Percentiles rank a stretch among this genome's conserved stretches.
These are phyloP conservation scores for Termitomyces sp. DNA, from an alignment of 768 basidiomycete genomes.

Conservation along the genomic window DNA sequence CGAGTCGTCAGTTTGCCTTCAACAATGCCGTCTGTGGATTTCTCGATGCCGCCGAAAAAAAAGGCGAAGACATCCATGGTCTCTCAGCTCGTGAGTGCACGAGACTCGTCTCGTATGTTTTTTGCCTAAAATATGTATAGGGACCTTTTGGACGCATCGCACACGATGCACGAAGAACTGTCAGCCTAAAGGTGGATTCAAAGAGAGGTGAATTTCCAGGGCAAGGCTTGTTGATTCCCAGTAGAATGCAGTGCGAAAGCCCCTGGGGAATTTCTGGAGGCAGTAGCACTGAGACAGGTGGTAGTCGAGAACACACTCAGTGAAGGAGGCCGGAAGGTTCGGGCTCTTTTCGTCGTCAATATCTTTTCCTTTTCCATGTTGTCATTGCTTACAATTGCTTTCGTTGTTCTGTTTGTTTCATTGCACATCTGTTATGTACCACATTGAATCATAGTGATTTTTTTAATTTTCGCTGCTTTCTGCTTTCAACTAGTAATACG, in stretches of 20 bases:
- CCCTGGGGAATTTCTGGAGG: constrained; percentile 4
- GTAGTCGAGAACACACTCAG: constrained; percentile 4
- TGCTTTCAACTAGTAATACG: neutral
- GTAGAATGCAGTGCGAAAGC: neutral
- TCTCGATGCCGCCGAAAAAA: constrained; percentile 17
- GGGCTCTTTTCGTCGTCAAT: neutral
- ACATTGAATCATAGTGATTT: neutral
- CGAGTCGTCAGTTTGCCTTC: constrained; percentile 37
- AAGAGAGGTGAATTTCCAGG: constrained; percentile 11
- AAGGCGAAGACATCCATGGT: constrained; percentile 14
- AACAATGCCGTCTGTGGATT: constrained; percentile 9
- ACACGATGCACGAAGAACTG: constrained; percentile 20
- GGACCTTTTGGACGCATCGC: constrained; percentile 14
- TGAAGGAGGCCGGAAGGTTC: constrained; percentile 2
- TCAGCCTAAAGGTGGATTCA: constrained; percentile 18
- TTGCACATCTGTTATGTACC: neutral
- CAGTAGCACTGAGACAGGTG: constrained; percentile 3
- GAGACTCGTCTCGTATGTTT: neutral
- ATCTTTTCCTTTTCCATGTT: neutral
- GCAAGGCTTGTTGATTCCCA: constrained; percentile 10
- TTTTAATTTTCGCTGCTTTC: neutral
- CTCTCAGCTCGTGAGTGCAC: constrained; percentile 5
- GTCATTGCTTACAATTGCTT: constrained; percentile 6
- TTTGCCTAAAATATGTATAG: constrained; percentile 7
- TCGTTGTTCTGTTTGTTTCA: constrained; percentile 9